Evolutionary conservation across 1,139 yeast species (phyloP), one percentile per base, ranked within the genome.

Genomic region (Sugiyamaella novakii): DNA sequence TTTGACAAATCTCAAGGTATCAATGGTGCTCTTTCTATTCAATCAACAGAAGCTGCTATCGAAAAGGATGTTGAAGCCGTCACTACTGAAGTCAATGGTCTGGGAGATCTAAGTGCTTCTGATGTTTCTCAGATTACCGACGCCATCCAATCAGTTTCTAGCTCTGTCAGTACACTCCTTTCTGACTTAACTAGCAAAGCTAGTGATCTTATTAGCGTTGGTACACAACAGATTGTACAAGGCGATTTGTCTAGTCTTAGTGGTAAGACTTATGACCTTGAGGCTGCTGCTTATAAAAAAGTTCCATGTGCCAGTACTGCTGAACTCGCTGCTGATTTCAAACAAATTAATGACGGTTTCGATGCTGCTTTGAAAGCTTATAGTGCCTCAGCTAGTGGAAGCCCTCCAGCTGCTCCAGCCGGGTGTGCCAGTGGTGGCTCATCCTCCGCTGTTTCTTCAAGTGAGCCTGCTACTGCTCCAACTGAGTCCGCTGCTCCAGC

Each of bases 1-100:
- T 54, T 52, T 42, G 39, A 42, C 14, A 45, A 47, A 25, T 49
- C 54, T 25, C 55, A 52, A 38, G 61, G 61, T 12, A 29, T 59
- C 25, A 17, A 10, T 18, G 60, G 54, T 35, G 63, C 63, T 21
- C 56, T 59, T 12, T 47, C 48, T 36, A 59, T 59, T 46, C 46
- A 44, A 27, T 14, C 29, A n/a, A 38, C 41, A 28, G 51, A 46
- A 25, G 35, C 40, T 12, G 40, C 33, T 12, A 43, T 47, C 35
- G 38, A 19, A 19, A 52, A 37, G 35, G 53, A 42, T 42, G 45
- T 47, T 25, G 38, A 39, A 19, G 42, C 48, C 18, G 52, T 49
- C 25, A 46, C 47, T 43, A 31, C 50, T 27, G 31, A 33, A 34
- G 43, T 47, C 33, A 45, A 42, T 18, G 33, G 41, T 36, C 30